Base-by-base conservation (phyloP, 768 basidiomycete species). In the Daedaleopsis sinensis region DNA sequence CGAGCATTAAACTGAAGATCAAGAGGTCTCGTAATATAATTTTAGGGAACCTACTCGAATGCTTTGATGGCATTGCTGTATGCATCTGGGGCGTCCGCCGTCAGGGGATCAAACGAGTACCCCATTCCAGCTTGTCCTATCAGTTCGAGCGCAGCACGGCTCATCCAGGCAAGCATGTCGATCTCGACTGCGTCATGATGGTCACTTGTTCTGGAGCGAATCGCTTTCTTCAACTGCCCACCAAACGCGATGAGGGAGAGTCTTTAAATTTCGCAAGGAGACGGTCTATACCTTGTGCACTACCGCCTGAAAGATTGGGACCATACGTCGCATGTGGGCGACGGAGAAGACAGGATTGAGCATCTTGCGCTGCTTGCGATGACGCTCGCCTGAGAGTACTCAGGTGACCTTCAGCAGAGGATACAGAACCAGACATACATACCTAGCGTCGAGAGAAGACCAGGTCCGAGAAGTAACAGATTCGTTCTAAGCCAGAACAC, bases 391-490 rank as follows among this genome's bases (percentile, higher is more conserved):
- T 67, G 37, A 42, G 11, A 21, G 10, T 16, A 27, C 21, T n/a
- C 8, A 11, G 12, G 52, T 35, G 42, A n/a, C 3, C 15, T 15
- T 1, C n/a, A 24, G 23, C 32, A 57, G 16, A 9, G 12, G 18
- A 36, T 6, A 11, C 4, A 12, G 18, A 13, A 37, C 5, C 36
- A 13, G n/a, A 49, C 13, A 12, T 10, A 32, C 62, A 19, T 16
- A 67, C 69, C 69, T 1, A 50, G 46, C 0, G 69, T 69, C 3
- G 71, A 55, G 8, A 83, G 77, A 37, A 82, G 61, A 1, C 81
- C 81, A 3, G 79, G 77, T 0, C 82, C 82, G 64, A 84, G 82
- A 38, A 80, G 76, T 18, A 77, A 67, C 58, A 74, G 76, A 65
- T 81, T 82, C 1, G 76, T 76, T 52, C 81, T 83, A 53, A 13